Evolutionary conservation across 2,329 filamentous ascomycete species (phyloP).

Genomic region (Monosporascus sp.): DNA sequence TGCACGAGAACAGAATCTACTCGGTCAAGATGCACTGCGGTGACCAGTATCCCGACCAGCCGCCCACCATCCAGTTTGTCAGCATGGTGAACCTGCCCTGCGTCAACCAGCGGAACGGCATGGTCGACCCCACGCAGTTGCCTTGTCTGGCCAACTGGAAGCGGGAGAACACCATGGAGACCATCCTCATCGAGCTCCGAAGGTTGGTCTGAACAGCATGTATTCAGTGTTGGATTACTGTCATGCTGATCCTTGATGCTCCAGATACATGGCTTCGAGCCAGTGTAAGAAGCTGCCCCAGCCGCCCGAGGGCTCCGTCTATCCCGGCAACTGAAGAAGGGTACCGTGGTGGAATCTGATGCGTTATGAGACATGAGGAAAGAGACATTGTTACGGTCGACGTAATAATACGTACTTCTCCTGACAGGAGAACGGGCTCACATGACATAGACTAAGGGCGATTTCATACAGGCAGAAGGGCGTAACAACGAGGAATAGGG

Average conservation of each 20-base stretch:
- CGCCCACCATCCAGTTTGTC: conserved; percentile 86
- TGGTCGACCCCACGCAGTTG: conserved; percentile 80
- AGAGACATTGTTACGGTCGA: not conserved
- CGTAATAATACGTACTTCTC: not conserved
- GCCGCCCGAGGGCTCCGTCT: conserved; percentile 72
- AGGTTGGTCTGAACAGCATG: conserved; percentile 38
- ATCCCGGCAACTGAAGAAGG: conserved; percentile 15
- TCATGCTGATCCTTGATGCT: conserved; percentile 8
- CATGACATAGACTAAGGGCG: not conserved
- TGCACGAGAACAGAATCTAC: conserved; percentile 98
- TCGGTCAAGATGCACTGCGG: conserved; percentile 96
- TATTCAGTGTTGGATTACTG: not conserved
- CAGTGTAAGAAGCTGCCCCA: conserved; percentile 94
- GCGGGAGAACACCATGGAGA: conserved; percentile 92
- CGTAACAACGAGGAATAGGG: not conserved
- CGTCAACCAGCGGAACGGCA: conserved; percentile 72
- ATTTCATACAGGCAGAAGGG: not conserved
- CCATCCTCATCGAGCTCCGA: conserved; percentile 78
- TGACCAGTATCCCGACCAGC: conserved; percentile 78
- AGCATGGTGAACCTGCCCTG: conserved; percentile 96
- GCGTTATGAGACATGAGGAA: not conserved
- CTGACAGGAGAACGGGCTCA: not conserved
- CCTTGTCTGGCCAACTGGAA: conserved; percentile 88
- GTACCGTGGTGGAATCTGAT: not conserved
- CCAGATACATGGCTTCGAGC: conserved; percentile 86